Evolutionary conservation across 129 eudicot genomes (phyloP), one percentile per base, ranked within the genome.

Genomic region (Flaveria bidentis): DNA sequence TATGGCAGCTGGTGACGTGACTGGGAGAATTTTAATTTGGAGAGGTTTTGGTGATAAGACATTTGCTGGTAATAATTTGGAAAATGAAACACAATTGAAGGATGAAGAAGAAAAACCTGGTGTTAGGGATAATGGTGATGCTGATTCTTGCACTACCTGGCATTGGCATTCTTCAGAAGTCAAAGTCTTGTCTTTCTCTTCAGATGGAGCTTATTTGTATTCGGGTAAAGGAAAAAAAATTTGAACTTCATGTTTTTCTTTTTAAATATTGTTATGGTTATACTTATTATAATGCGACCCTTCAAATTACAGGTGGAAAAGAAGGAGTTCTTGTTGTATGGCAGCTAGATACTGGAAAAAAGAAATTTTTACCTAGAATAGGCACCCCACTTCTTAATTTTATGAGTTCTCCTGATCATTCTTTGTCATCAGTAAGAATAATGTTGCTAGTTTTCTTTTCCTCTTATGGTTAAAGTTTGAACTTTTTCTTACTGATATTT

Each of bases 121-220:
- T 52, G 96, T 89, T 64, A 88, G 89, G 82, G 90, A 80, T 63
- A 72, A 83, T 45, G 93, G 87, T 51, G 98, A 94, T 86, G 93
- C 97, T 28, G 97, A 91, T 69, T 88, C 96, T 60, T 89, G 97
- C 73, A 80, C 97, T 30, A 91, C 97, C n/a, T 91, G 90, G 93
- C 98, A 94, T 79, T 94, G 98, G 98, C 98, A 94, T 76, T 89
- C 98, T 72, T 80, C 93, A 45, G 88, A 94, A 88, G 96, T 94
- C 64, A 89, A 87, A 77, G 80, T 87, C 49, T 87, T 94, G 46
- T 84, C 80, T 73, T 94, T 94, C 67, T 94, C 98, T 78, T 87
- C 96, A 46, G 98, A 94, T 84, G 98, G 98, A 81, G 97, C 93
- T 3, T 91, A 94, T 89, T 51, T 94, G 75, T 94, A 87, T 86